Evolutionary conservation across 441 rosid species (phyloP), one percentile per base, ranked within the genome.

Genomic region (Kokia cookei): DNA sequence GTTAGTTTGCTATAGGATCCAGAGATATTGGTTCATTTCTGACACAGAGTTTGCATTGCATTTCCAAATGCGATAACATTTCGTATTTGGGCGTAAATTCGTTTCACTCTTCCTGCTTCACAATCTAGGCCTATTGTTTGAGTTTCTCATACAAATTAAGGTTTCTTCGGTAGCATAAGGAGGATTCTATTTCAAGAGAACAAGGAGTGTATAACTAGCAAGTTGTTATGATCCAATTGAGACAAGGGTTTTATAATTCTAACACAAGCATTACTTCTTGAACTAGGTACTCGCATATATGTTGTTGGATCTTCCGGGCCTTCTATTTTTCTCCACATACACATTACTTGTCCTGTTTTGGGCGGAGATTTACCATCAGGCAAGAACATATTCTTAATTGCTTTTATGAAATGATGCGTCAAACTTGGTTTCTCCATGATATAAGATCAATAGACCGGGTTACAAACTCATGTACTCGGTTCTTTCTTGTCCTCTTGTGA

Each of bases 291-390:
- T 93, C 32, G 82, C 81, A 15, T 73, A 77, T 85, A 70, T 93
- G 74, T 57, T 89, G 69, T 80, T 92, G 89, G 97, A 93, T 81
- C 90, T 93, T 59, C 99, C 99, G 2, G 97, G 97, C n/a, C 89
- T 96, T 35, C 79, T 96, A 65, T 93, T 96, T 77, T 96, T 96
- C 86, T 93, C 99, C 1, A 91, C 98, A 0, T 95, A 92, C 82
- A 93, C 98, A 3, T 81, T 95, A 72, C 93, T 96, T 4, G 97
- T 96, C 71, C 86, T 95, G 51, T 95, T 95, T 75, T 95, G 97
- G 99, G 99, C 99, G 14, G 99, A 95, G 83, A 95, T 93, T 85
- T 93, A 95, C 86, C 95, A 90, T 79, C 98, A 95, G 97, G 99
- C 82, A 84, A 85, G 90, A 79, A 29, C 74, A 53, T 62, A 6